Evolutionary conservation across 805 yeast genomes (phyloP), one percentile per base, ranked within the genome.

Genomic region (Nakazawaea wyomingensis): DNA sequence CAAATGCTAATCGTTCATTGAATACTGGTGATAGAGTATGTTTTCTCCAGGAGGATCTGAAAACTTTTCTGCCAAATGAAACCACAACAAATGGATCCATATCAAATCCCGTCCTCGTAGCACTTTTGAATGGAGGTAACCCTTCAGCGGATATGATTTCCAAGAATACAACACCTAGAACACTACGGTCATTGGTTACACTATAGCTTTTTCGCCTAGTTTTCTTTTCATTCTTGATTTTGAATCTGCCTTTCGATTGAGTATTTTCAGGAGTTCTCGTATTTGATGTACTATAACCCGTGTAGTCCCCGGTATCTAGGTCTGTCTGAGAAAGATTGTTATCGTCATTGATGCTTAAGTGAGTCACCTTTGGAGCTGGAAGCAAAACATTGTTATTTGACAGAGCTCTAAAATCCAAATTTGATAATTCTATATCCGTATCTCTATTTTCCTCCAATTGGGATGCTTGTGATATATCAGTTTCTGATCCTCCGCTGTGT

Each of bases 31-130:
- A 81, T 40, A 87, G 61, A 1, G 87, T 82, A 59, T 91, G 97
- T 18, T 85, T 74, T 50, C 81, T 74, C 80, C 89, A 83, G 9
- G 89, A 80, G 0, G 97, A 89, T 51, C 95, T 76, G 60, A 78
- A 91, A 0, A 91, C 88, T 50, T 83, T 83, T 53, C 85, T 82
- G 8, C 96, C 96, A 60, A 91, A 88, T 0, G 96, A 81, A 1
- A 88, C 82, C 16, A 91, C 88, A 3, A 91, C 91, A 64, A 91
- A 93, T 2, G 98, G 98, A 57, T 93, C 99, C 95, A 93, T 87
- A 60, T 89, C 96, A 56, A 85, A 91, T 1, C 90, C 82, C 18
- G 87, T 77, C 8, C 89, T 68, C 0, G 85, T 78, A 13, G 85
- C 65, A 50, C 83, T 82, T 32, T 74, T 72, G 42, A 82, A 70